Percentiles rank a stretch among this genome's conserved stretches.
Conservation (phyloP, 139 green algal species). For the Chlorella sp. region DNA sequence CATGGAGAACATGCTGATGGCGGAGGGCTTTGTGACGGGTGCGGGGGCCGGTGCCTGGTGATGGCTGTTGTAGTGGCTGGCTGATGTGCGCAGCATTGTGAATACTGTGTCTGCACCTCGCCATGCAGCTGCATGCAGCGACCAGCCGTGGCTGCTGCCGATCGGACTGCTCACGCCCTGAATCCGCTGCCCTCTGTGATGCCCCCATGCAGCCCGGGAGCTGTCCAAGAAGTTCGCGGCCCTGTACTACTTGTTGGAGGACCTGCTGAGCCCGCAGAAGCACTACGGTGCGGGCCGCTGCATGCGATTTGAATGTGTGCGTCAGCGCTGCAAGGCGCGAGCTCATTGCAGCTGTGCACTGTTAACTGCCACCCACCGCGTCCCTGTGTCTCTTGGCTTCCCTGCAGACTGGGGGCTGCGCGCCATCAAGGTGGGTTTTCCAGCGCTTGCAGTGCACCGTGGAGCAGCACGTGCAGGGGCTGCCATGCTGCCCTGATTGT, state of each 20-base stretch:
- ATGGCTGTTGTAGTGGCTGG: not conserved
- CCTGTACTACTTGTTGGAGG: slow-evolving; percentile 90
- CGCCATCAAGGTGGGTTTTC: slow-evolving; percentile 83
- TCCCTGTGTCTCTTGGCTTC: not conserved
- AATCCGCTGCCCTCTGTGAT: no score
- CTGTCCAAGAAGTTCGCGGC: slow-evolving; percentile 87
- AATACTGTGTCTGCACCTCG: no score
- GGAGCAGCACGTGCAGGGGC: not conserved
- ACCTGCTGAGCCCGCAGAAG: slow-evolving; percentile 84
- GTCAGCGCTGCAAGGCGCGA: no score
- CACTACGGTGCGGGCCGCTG: slow-evolving; percentile 74
- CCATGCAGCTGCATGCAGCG: slow-evolving; percentile 44
- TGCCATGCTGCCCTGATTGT: not conserved
- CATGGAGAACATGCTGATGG: slow-evolving; percentile 95
- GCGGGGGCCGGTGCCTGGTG: not conserved
- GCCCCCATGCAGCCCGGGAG: slow-evolving; percentile 26
- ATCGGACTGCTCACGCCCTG: no score
- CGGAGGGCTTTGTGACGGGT: slow-evolving; percentile 89
- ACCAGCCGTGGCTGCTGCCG: no score
- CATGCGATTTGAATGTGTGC: not conserved
- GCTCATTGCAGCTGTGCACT: not conserved
- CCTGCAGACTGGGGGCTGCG: slow-evolving; percentile 71
- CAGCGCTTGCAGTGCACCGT: not conserved
- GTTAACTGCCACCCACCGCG: not conserved
- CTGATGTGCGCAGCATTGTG: not conserved